Conservation (phyloP, 495 filamentous ascomycete species). For the Aspergillus campestris region DNA sequence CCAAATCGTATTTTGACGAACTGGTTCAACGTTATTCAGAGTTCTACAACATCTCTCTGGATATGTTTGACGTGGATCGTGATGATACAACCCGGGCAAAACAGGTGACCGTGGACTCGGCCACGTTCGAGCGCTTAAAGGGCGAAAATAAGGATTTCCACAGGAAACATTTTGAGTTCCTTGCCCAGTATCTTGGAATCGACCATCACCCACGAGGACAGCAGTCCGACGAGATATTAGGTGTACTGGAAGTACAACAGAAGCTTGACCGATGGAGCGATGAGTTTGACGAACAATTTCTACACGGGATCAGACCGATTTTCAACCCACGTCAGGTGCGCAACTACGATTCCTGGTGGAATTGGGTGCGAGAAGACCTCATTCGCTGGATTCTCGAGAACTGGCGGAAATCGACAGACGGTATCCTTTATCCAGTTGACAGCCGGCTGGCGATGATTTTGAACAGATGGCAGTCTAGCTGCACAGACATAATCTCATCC, state of each 20-base stretch:
- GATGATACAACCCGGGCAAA: conserved; percentile 7
- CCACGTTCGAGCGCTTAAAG: conserved; percentile 85
- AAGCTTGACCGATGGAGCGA: conserved; percentile 89
- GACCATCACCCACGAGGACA: conserved; percentile 44
- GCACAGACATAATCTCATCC: conserved; percentile 9
- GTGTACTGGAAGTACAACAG: conserved; percentile 74
- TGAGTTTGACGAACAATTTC: conserved; percentile 93
- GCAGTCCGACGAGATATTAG: not conserved
- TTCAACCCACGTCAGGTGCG: conserved; percentile 86
- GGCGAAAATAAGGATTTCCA: conserved; percentile 86
- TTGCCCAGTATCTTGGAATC: conserved; percentile 89
- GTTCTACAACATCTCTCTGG: conserved; percentile 72
- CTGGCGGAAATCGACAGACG: conserved; percentile 55
- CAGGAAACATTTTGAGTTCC: conserved; percentile 89
- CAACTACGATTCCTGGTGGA: conserved; percentile 97
- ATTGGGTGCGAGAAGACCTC: conserved; percentile 95
- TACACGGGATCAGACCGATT: conserved; percentile 79
- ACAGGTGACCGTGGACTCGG: conserved; percentile 83
- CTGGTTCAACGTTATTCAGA: conserved; percentile 77
- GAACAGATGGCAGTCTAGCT: conserved; percentile 16
- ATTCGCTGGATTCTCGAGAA: conserved; percentile 95
- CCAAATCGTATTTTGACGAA: conserved; percentile 81
- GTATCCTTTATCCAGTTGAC: not conserved
- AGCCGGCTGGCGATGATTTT: conserved; percentile 7
- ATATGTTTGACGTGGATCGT: not conserved